phyloP scores from a whole-genome alignment of 345 rosid genomes.

The Eutrema yunnanense region DNA sequence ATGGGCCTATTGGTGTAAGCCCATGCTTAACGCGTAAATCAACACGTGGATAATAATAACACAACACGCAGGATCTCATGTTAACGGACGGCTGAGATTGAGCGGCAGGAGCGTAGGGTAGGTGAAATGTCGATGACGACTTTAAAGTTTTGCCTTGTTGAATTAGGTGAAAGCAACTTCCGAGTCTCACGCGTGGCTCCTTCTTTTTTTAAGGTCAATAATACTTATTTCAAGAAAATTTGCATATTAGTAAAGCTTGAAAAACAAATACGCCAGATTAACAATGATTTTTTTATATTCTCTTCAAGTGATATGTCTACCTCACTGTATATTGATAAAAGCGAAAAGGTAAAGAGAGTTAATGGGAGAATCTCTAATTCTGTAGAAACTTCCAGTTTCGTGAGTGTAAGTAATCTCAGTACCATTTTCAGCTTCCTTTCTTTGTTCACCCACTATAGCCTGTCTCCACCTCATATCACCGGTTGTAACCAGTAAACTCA shows the following conservation, averaged over 20 bases:
- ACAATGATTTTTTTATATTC: not conserved
- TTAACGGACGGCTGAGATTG: slow-evolving; percentile 19
- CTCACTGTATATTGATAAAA: not conserved
- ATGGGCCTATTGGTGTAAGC: not conserved
- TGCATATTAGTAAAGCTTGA: not conserved
- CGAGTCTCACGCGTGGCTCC: slow-evolving; percentile 15
- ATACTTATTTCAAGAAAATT: too few relatives aligned
- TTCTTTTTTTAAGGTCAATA: not conserved
- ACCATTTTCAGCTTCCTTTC: slow-evolving; percentile 26
- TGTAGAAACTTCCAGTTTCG: slow-evolving; percentile 28
- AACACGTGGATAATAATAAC: not conserved
- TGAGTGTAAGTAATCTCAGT: not conserved
- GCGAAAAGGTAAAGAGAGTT: slow-evolving; percentile 19
- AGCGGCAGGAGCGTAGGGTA: slow-evolving; percentile 3
- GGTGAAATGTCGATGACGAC: slow-evolving; percentile 29
- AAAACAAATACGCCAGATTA: not conserved
- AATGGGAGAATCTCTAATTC: slow-evolving; percentile 18
- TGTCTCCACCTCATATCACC: slow-evolving; percentile 7
- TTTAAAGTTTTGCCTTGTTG: slow-evolving; percentile 21
- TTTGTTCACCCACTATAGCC: not conserved
- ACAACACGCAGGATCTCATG: not conserved
- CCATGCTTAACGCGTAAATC: not conserved
- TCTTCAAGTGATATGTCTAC: not conserved
- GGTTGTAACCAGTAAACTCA: slow-evolving; percentile 5
- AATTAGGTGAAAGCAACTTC: slow-evolving; percentile 26